Conservation (phyloP, 73 alveolate species). For the Uronychia setigera region DNA sequence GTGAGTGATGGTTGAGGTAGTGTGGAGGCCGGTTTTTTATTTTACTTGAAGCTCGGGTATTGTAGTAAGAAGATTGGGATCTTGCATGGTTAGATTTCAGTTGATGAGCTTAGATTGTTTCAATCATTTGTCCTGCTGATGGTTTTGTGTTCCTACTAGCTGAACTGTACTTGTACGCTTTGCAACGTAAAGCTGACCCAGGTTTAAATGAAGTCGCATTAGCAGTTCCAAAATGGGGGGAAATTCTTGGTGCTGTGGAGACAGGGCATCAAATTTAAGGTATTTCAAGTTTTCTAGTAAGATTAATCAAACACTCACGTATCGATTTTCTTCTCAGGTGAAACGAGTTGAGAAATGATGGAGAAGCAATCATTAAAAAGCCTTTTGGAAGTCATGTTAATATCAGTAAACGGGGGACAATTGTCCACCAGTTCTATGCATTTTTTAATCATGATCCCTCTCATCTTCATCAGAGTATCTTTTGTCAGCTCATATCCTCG, state of each 20-base stretch:
- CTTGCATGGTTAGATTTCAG: no score
- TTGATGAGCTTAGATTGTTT: no score
- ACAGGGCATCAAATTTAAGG: background rate
- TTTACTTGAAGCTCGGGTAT: no score
- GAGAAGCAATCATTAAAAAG: slow-evolving; percentile 10
- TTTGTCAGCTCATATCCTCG: background rate
- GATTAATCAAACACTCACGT: background rate
- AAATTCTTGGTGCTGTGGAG: background rate
- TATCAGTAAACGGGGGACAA: background rate
- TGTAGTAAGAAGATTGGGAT: no score
- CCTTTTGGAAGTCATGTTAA: slow-evolving; percentile 13
- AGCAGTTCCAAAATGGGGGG: background rate
- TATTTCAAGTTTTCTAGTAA: background rate
- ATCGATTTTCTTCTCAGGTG: background rate
- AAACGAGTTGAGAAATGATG: background rate
- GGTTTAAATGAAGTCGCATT: background rate
- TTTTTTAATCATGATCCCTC: background rate
- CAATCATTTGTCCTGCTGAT: no score
- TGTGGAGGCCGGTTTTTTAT: no score
- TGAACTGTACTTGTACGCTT: background rate
- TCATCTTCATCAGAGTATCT: slow-evolving; percentile 2
- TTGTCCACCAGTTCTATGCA: background rate
- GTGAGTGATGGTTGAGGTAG: no score
- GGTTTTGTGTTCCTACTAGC: background rate
- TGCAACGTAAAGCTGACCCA: background rate